Evolutionary conservation across 2,329 filamentous ascomycete species (phyloP).

Genomic region (Penicillium palitans): DNA sequence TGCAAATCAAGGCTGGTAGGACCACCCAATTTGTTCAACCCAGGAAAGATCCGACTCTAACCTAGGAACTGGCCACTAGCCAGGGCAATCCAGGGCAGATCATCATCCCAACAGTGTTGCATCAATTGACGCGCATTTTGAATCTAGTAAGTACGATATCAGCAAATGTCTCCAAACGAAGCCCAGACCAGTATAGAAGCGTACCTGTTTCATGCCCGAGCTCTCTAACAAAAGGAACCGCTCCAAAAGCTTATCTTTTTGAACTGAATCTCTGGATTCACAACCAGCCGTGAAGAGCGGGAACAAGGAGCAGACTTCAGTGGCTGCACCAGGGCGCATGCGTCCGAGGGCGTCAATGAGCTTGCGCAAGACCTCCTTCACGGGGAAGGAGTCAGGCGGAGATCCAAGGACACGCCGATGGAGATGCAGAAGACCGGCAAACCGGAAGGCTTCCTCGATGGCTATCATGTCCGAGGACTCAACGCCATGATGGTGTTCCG

Average conservation of each 20-base stretch:
- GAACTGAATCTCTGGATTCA: conserved; percentile 60
- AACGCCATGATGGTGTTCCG: conserved; percentile 42
- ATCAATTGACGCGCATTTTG: conserved; percentile 43
- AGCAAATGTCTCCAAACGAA: background rate
- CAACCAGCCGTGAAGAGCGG: conserved; percentile 83
- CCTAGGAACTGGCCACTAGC: conserved; percentile 44
- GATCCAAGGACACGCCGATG: conserved; percentile 70
- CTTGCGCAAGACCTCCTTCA: conserved; percentile 63
- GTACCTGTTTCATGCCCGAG: conserved; percentile 74
- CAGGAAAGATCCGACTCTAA: conserved; percentile 15
- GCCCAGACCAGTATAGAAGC: conserved; percentile 17
- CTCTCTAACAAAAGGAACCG: conserved; percentile 68
- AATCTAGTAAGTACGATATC: conserved; percentile 29
- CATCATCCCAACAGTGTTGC: conserved; percentile 42
- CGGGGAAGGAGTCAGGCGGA: conserved; percentile 56
- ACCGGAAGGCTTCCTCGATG: conserved; percentile 77
- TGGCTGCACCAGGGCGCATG: conserved; percentile 66
- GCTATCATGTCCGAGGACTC: conserved; percentile 56
- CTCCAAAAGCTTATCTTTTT: conserved; percentile 63
- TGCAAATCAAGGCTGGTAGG: background rate
- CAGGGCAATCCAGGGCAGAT: conserved; percentile 42
- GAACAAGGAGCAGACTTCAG: conserved; percentile 74
- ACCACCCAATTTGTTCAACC: background rate
- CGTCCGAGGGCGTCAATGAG: conserved; percentile 64
- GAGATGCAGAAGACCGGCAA: conserved; percentile 73